Base-by-base conservation (phyloP, 129 eudicot species). In the Arctium minus region DNA sequence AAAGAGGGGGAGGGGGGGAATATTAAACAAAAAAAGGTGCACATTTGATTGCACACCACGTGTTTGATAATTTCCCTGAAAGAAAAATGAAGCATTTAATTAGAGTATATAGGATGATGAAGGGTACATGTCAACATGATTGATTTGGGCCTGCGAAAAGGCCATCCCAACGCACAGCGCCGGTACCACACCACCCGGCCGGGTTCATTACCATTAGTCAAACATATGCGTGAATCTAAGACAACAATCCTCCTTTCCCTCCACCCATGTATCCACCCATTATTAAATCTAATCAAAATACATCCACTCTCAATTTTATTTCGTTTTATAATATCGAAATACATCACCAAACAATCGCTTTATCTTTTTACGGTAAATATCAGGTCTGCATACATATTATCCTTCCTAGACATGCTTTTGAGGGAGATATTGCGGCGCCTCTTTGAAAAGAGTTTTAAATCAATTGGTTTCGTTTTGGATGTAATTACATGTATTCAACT, bases 101-200 rank as follows among this genome's bases (percentile, higher is more conserved):
- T 22, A 38, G 80, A 83, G 37, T 78, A 72, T 44, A 40, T 65
- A 64, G 84, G 87, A 84, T 73, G 87, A 64, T 84, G 84, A 84
- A 84, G 76, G 67, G 84, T 84, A 79, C 65, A 79, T 84, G 40
- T 79, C 84, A 73, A 79, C 72, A 84, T 79, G 87, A 79, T 84
- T 84, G 80, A 84, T 84, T 79, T 56, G 64, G 80, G 4, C 85
- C 65, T 56, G 12, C 64, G 85, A 81, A 74, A 81, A 79, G 65
- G 64, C 84, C 87, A 84, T 80, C 80, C 72, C 84, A 84, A 84
- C 87, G 3, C 75, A 78, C 80, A 8, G 39, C 67, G 62, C 65
- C 82, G 44, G 40, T 77, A 13, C 60, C 78, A 35, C 74, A 31
- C 70, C 74, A 60, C 76, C 72, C 68, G 68, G 9, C 9, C 68